phyloP scores from a whole-genome alignment of 2,329 filamentous ascomycete genomes.

The Teratosphaeriaceae sp. region DNA sequence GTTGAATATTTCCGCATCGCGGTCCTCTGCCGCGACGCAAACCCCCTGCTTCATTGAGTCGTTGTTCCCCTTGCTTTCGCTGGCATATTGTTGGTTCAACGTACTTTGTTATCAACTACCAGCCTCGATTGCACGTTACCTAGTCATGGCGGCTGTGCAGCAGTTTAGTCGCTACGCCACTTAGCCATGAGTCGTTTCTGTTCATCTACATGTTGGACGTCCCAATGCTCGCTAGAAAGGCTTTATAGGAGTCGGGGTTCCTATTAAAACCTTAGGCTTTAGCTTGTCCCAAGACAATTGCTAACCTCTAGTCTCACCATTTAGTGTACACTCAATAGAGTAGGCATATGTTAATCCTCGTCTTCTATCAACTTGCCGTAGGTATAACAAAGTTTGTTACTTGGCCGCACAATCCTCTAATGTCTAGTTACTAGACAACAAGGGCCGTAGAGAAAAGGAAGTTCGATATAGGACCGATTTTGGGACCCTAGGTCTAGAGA shows the following conservation, averaged over 20 bases:
- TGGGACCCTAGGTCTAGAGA: too few species aligned
- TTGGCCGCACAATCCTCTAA: slow-evolving; percentile 2
- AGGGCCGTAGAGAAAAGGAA: too few species aligned
- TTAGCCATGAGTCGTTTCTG: slow-evolving; percentile 4
- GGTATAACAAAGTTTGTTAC: slow-evolving; percentile 2
- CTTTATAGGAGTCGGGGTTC: slow-evolving; percentile 1
- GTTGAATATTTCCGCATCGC: too few species aligned
- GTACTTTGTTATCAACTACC: slow-evolving; percentile 4
- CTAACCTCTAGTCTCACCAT: slow-evolving; percentile 2
- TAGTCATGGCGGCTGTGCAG: slow-evolving; percentile 1
- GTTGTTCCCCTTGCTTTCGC: slow-evolving; percentile 1
- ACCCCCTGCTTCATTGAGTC: too few species aligned
- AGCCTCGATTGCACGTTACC: slow-evolving; percentile 1
- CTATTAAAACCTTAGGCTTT: too few species aligned
- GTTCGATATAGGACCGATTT: too few species aligned
- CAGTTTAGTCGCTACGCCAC: slow-evolving; percentile 1
- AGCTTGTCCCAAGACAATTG: slow-evolving; percentile 3
- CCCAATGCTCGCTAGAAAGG: slow-evolving; percentile 1
- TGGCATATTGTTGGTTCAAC: slow-evolving; percentile 1
- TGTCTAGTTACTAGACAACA: slow-evolving; percentile 3
- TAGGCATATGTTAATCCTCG: background rate
- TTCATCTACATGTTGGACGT: slow-evolving; percentile 3
- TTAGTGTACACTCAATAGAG: background rate
- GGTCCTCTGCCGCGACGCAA: too few species aligned
- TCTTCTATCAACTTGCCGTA: slow-evolving; percentile 1